Percentiles rank a stretch among this genome's conserved stretches.
Evolutionary conservation across 768 basidiomycete genomes (phyloP).

Genomic region (Lactarius pseudohatsudake): DNA sequence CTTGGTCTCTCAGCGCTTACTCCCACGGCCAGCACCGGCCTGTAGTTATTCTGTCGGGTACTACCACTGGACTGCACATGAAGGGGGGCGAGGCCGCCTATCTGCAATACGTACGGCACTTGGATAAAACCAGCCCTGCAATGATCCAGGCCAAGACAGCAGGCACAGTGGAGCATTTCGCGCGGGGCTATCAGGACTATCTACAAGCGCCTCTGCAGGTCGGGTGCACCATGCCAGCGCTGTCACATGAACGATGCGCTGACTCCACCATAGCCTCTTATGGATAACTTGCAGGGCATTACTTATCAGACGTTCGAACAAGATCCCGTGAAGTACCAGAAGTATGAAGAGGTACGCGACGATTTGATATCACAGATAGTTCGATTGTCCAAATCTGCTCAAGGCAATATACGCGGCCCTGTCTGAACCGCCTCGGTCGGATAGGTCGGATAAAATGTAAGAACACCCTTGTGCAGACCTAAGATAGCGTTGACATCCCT

Average conservation of each 20-base stretch:
- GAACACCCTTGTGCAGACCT: constrained; percentile 32
- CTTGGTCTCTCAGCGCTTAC: constrained; percentile 12
- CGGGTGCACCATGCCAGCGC: constrained; percentile 29
- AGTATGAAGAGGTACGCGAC: constrained; percentile 82
- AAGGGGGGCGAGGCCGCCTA: constrained; percentile 87
- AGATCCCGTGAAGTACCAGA: constrained; percentile 93
- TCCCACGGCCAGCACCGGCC: constrained; percentile 67
- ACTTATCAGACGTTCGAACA: constrained; percentile 98
- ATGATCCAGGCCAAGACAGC: constrained; percentile 61
- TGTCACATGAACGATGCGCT: constrained; percentile 19
- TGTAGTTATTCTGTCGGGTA: constrained; percentile 77
- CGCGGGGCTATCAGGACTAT: constrained; percentile 92
- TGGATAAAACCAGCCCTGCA: constrained; percentile 74
- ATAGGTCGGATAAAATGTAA: constrained; percentile 60
- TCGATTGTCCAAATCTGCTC: not conserved
- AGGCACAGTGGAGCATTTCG: constrained; percentile 86
- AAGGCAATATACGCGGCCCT: constrained; percentile 83
- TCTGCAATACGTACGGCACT: constrained; percentile 80
- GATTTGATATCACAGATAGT: not conserved
- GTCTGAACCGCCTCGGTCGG: constrained; percentile 59
- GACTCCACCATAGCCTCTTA: constrained; percentile 66
- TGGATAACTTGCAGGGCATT: constrained; percentile 94
- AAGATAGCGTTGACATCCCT: not conserved
- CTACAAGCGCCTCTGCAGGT: constrained; percentile 94
- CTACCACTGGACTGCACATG: constrained; percentile 60